A percentile compares a stretch with the other conserved stretches of the same genome.
Evolutionary conservation across 176 grass and related monocot genomes (phyloP).

Genomic region (Phyllostachys edulis): DNA sequence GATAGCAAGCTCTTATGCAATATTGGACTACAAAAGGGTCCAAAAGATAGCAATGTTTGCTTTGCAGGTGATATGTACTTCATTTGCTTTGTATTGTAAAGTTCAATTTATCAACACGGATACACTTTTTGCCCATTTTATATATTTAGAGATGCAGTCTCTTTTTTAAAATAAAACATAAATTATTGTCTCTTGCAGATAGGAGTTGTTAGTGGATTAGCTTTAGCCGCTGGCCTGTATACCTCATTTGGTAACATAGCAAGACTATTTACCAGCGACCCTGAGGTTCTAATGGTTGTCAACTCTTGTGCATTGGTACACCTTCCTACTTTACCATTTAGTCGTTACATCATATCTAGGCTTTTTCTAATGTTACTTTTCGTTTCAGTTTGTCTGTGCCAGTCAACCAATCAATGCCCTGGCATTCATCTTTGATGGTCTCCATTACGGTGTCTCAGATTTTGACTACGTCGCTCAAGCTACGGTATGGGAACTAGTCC

Average conservation of each 20-base stretch:
- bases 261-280: constrained; percentile 81
- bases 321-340: constrained; percentile 13
- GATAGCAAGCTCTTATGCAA: constrained; percentile 81
- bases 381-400: constrained; percentile 80
- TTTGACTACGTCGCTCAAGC: constrained; percentile 79
- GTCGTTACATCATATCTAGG: background rate
- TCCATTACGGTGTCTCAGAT: constrained; percentile 93
- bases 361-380: constrained; percentile 13
- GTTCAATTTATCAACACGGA: background rate
- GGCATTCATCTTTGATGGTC: constrained; percentile 95
- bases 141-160: constrained; percentile 13
- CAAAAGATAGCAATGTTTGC: constrained; percentile 58
- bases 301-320: constrained; percentile 84
- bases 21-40: constrained; percentile 70
- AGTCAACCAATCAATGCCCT: constrained; percentile 92
- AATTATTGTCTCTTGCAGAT: constrained; percentile 53
- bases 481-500: constrained; percentile 57
- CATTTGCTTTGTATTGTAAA: constrained; percentile 7
- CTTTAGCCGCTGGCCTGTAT: constrained; percentile 66
- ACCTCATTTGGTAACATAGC: constrained; percentile 76
- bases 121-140: background rate
- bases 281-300: constrained; percentile 75
- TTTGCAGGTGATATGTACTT: constrained; percentile 62
- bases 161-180: background rate
- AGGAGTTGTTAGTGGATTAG: constrained; percentile 67